These are phyloP conservation scores for Kandelia obovata DNA, from an alignment of 345 rosid genomes.

Conservation along the genomic window DNA sequence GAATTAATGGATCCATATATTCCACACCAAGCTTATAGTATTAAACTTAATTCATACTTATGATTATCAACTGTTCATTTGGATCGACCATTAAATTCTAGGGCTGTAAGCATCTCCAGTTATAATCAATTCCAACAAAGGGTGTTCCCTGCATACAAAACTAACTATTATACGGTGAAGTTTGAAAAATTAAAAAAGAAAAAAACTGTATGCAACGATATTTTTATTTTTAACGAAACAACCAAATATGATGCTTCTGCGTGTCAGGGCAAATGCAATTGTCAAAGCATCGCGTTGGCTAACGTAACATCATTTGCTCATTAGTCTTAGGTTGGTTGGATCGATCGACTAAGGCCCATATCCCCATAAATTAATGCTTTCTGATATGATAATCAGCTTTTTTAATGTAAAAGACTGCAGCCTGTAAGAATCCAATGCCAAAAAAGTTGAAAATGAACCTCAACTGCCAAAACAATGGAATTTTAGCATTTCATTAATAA, in stretches of 20 bases:
- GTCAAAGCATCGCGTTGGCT: neutral
- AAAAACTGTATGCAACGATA: too few relatives aligned
- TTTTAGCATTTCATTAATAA: conserved; percentile 16
- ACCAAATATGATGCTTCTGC: neutral
- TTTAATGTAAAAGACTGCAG: neutral
- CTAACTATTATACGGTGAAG: too few relatives aligned
- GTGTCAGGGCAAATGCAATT: neutral
- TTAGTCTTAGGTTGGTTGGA: conserved; percentile 1
- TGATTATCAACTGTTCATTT: conserved; percentile 9
- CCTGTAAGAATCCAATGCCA: conserved; percentile 44
- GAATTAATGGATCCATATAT: neutral
- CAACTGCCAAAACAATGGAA: conserved; percentile 23
- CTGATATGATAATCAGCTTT: neutral
- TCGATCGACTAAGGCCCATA: neutral
- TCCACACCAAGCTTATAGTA: neutral
- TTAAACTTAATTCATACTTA: neutral
- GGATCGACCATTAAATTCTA: too few relatives aligned
- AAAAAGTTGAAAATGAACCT: conserved; percentile 28
- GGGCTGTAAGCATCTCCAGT: too few relatives aligned
- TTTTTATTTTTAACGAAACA: neutral
- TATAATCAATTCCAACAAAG: too few relatives aligned
- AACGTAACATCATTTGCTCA: neutral
- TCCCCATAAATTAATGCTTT: neutral
- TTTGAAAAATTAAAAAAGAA: too few relatives aligned
- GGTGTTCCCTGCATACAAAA: too few relatives aligned